Base-by-base conservation (phyloP, 305 asterid genomes). In the Caryopteris hybrid region DNA sequence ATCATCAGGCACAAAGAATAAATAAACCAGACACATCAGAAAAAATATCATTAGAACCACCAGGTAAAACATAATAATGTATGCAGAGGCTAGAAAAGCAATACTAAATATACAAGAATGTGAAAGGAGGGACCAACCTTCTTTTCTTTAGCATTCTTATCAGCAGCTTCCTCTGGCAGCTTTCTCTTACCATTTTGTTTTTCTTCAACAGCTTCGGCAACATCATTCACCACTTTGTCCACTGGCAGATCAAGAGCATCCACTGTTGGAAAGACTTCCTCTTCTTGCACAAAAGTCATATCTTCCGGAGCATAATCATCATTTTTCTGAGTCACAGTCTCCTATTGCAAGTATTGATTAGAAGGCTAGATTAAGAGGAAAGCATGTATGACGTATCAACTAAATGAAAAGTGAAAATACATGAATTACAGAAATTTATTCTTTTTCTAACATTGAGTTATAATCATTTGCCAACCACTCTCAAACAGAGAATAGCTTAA, bases 251-350 rank as follows among this genome's bases (percentile, higher is more conserved):
- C 80, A 69, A 58, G 82, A 55, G 74, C 71, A 61, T 63, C 72
- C 47, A 72, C 61, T 17, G 75, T 69, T 72, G 99, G 88, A 69
- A 88, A 85, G 61, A 91, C 81, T 73, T 91, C 96, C 76, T 91
- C 93, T 78, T 88, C 97, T 70, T 80, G 70, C 68, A 78, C 86
- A 77, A 86, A 91, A 58, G 71, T 68, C 97, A 91, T 91, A 72
- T 85, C 95, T 56, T 87, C 89, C 43, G 66, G 73, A 59, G 16
- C 82, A 81, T 87, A 93, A 55, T 73, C 75, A 29, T 80, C 87
- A 54, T 46, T 20, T 58, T 68, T 82, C 51, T 74, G 78, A 18
- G 78, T 54, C 18, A 73, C 71, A 43, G 34, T 76, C 75, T 90
- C 97, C 99, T 90, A 60, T 69, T 48, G 81, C 42, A 43, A 77